Percentiles rank a stretch among this genome's conserved stretches.
Conservation (phyloP, 2,329 filamentous ascomycete species). For the Xylariales sp. region DNA sequence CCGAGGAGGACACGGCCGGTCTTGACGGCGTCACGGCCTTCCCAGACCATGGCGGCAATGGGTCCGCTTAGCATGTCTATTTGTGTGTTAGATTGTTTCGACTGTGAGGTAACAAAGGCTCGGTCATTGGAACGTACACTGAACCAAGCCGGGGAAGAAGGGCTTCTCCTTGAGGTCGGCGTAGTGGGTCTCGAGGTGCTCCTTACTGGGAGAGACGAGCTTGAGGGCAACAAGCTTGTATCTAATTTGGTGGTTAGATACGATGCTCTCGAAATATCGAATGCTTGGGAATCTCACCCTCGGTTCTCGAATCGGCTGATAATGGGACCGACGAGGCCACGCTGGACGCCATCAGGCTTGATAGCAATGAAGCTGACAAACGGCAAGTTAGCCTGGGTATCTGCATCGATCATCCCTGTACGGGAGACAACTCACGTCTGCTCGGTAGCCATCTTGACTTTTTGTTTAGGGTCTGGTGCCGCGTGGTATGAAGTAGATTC, state of each 20-base stretch:
- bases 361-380: conserved; percentile 90
- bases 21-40: conserved; percentile 98
- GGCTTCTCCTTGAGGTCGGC: conserved; percentile 87
- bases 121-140: conserved; percentile 59
- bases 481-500: conserved; percentile 11
- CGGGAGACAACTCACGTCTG: conserved; percentile 23
- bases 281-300: conserved; percentile 53
- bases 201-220: conserved; percentile 81
- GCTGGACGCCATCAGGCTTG: conserved; percentile 99
- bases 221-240: conserved; percentile 99
- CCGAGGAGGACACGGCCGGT: conserved; percentile 94
- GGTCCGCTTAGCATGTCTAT: conserved; percentile 95
- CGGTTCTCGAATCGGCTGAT: conserved; percentile 97
- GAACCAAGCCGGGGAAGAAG: conserved; percentile 92
- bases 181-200: conserved; percentile 97
- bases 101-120: neutral
- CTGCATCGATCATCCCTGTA: no score
- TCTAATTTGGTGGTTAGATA: conserved; percentile 39
- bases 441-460: conserved; percentile 26
- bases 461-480: conserved; percentile 13
- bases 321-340: conserved; percentile 96
- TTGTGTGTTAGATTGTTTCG: neutral
- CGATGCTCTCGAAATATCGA: neutral
- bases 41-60: conserved; percentile 99
- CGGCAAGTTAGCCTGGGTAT: conserved; percentile 41